phyloP scores from a whole-genome alignment of 306 rosid genomes.

The Dryas drummondii region DNA sequence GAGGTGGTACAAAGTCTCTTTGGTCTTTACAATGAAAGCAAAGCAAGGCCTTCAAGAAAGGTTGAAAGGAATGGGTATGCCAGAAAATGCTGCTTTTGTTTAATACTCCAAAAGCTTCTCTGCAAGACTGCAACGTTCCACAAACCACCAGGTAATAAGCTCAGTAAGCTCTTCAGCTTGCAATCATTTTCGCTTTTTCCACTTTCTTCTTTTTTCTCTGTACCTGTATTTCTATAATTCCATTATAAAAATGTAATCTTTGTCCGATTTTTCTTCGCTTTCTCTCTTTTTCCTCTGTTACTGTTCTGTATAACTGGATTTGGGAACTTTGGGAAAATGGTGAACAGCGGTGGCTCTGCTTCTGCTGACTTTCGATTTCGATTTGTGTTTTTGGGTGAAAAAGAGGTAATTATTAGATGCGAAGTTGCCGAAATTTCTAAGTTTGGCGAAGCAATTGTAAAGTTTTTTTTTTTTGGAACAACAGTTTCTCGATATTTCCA shows the following conservation, averaged over 20 bases:
- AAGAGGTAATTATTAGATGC: background rate
- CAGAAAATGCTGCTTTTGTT: background rate
- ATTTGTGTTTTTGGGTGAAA: background rate
- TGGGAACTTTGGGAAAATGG: background rate
- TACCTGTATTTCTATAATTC: background rate
- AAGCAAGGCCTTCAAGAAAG: background rate
- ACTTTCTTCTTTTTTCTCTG: background rate
- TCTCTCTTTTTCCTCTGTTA: background rate
- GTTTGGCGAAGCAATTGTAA: background rate
- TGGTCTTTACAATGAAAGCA: background rate
- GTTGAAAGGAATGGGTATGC: background rate
- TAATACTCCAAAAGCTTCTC: conserved; percentile 1
- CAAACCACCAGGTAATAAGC: conserved; percentile 16
- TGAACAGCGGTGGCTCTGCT: background rate
- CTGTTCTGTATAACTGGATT: background rate
- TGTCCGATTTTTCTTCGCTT: background rate
- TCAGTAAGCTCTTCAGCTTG: background rate
- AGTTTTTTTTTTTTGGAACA: background rate
- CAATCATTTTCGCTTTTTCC: background rate
- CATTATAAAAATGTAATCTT: background rate
- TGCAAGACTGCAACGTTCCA: background rate
- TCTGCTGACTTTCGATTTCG: background rate
- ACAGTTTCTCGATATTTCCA: background rate
- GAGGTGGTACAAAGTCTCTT: background rate
- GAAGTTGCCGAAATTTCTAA: conserved; percentile 1